Conservation (phyloP, 768 basidiomycete genomes). For the Coprinellus aureogranulatus region DNA sequence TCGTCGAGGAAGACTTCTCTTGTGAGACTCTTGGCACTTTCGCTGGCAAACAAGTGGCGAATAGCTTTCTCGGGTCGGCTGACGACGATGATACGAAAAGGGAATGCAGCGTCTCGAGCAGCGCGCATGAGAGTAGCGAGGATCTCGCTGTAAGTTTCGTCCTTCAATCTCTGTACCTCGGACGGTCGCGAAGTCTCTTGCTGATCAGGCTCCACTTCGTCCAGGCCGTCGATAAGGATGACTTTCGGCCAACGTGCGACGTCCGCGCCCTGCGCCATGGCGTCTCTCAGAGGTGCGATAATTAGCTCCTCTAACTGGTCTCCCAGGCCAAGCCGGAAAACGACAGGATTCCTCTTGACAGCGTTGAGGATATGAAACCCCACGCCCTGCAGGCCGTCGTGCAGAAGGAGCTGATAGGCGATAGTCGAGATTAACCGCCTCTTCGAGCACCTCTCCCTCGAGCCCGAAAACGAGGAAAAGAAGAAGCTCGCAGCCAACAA, state of each 20-base stretch:
- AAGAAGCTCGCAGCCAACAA: constrained; percentile 11
- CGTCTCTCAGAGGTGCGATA: neutral
- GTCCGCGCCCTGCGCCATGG: too few species aligned
- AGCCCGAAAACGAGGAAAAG: constrained; percentile 6
- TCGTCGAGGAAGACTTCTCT: neutral
- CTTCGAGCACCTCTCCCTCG: neutral
- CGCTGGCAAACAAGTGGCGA: neutral
- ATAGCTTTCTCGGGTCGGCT: constrained; percentile 5
- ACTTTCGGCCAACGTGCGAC: neutral
- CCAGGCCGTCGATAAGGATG: constrained; percentile 13
- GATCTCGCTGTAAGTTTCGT: neutral
- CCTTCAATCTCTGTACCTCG: neutral
- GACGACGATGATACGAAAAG: constrained; percentile 2
- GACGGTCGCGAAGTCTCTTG: neutral
- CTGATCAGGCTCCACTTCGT: constrained; percentile 5
- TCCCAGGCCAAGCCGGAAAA: neutral
- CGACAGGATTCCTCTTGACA: neutral
- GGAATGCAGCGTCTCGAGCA: neutral
- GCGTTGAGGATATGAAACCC: neutral
- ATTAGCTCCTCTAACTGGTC: neutral
- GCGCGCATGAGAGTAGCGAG: neutral
- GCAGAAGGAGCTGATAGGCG: neutral
- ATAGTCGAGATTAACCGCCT: neutral
- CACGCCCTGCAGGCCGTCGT: neutral
- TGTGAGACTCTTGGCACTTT: neutral